Percentiles rank a stretch among this genome's conserved stretches.
Conservation (phyloP, 2,329 filamentous ascomycete genomes). For the Ramichloridium luteum region DNA sequence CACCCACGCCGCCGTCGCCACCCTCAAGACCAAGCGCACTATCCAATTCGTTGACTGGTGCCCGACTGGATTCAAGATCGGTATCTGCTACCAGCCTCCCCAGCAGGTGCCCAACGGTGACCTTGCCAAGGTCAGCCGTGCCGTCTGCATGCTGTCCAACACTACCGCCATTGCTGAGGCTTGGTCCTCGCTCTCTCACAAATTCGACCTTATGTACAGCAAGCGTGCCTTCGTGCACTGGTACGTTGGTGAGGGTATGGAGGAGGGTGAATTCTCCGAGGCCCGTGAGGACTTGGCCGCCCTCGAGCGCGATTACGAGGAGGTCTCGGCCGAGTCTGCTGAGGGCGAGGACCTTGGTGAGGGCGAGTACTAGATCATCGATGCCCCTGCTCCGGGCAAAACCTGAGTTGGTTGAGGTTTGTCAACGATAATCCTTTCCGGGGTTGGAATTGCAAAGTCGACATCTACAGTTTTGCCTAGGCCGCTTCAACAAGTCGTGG, state of each 20-base stretch:
- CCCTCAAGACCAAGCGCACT: slow-evolving; percentile 97
- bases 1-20: slow-evolving; percentile 80
- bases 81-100: slow-evolving; percentile 98
- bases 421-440: too few relatives aligned
- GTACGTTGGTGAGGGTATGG: slow-evolving; percentile 99
- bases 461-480: too few relatives aligned
- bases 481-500: too few relatives aligned
- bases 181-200: slow-evolving; percentile 89
- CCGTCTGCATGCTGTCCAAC: slow-evolving; percentile 98
- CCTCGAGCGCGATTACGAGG: slow-evolving; percentile 96
- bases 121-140: slow-evolving; percentile 93
- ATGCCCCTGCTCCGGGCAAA: too few relatives aligned
- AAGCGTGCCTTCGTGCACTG: slow-evolving; percentile 99
- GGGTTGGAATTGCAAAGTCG: too few relatives aligned
- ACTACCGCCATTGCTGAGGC: slow-evolving; percentile 97
- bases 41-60: slow-evolving; percentile 99
- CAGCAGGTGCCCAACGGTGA: slow-evolving; percentile 94
- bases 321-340: slow-evolving; percentile 89
- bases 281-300: slow-evolving; percentile 96
- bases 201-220: slow-evolving; percentile 99
- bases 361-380: slow-evolving; percentile 81
- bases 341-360: slow-evolving; percentile 75
- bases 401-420: too few relatives aligned
- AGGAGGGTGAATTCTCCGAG: slow-evolving; percentile 99
- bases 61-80: slow-evolving; percentile 99